These are phyloP conservation scores for Huntiella moniliformis DNA, from an alignment of 2,329 filamentous ascomycete genomes.

Conservation along the genomic window DNA sequence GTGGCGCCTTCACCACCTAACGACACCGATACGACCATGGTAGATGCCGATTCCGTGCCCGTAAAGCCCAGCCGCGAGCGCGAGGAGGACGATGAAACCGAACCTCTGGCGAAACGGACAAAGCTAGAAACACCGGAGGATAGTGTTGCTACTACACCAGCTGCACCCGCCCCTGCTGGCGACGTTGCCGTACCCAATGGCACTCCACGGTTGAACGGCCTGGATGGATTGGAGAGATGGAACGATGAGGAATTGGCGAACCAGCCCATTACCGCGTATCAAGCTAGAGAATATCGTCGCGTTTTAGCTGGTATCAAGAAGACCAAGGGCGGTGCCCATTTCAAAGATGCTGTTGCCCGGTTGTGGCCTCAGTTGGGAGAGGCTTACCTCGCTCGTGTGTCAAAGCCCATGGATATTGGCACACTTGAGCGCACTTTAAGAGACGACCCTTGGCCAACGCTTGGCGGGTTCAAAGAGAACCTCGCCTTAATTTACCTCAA, in stretches of 20 bases:
- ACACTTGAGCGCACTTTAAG: constrained; percentile 70
- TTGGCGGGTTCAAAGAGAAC: constrained; percentile 58
- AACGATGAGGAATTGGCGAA: constrained; percentile 25
- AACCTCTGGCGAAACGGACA: constrained; percentile 62
- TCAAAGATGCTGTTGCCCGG: constrained; percentile 58
- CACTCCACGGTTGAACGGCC: constrained; percentile 14
- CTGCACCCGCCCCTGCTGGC: constrained; percentile 11
- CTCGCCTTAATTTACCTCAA: constrained; percentile 66
- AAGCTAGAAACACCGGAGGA: constrained; percentile 45
- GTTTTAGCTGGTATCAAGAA: constrained; percentile 64
- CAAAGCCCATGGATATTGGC: constrained; percentile 65
- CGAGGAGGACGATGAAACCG: constrained; percentile 36
- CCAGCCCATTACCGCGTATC: constrained; percentile 35
- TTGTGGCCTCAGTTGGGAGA: constrained; percentile 59
- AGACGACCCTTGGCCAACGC: constrained; percentile 42
- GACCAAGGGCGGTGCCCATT: constrained; percentile 60
- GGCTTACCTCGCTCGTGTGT: constrained; percentile 49
- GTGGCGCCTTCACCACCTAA: not conserved
- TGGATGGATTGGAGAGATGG: constrained; percentile 22
- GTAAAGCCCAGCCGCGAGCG: constrained; percentile 54
- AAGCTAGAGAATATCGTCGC: constrained; percentile 43
- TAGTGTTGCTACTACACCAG: constrained; percentile 14
- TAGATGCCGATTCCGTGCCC: constrained; percentile 27
- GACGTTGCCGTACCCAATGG: constrained; percentile 14
- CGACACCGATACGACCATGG: constrained; percentile 13